Evolutionary conservation across 352 stramenopile genomes (phyloP), one percentile per base, ranked within the genome.

Genomic region (Phytophthora pisi): DNA sequence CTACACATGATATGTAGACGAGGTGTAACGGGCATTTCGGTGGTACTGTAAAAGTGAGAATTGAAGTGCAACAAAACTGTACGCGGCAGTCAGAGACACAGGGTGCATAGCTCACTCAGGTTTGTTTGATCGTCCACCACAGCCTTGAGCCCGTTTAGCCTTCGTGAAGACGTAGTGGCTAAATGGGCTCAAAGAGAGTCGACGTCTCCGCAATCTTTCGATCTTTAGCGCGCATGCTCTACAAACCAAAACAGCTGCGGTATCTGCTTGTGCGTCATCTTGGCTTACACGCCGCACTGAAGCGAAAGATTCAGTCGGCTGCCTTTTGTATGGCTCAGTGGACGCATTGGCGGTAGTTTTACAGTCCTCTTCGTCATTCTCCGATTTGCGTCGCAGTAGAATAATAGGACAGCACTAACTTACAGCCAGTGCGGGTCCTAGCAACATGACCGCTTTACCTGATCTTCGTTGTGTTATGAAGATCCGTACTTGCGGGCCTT

Each of bases 1-100:
- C 63, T 60, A 57, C 20, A 55, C 20, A 55, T 69, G 36, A 53
- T 62, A 55, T 54, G 63, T 64, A 69, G 30, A 64, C 62, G 62
- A 34, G 62, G 28, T 31, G 28, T 31, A 31, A 8, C 28, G 7
- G 30, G 18, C 49, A 34, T 65, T 65, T 70, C 55, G 62, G 62
- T 70, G 55, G 31, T 61, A 43, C 28, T 10, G 28, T 34, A 34
- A 34, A 34, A 11, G 8, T 8, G 7, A 31, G 28, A 31, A 31
- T 31, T 31, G 28, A 31, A 9, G 28, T 6, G 30, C 30, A 34
- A 2, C 30, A 34, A 26, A 26, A 26, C 24, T 26, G 24, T 26
- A 26, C 24, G 24, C 24, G 24, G 24, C 24, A 26, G 2, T 10
- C 28, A 34, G 6, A 34, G 6, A 9, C 28, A 31, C 7, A 31